phyloP scores from a whole-genome alignment of 306 rosid genomes.

The Vachellia pachyceras region DNA sequence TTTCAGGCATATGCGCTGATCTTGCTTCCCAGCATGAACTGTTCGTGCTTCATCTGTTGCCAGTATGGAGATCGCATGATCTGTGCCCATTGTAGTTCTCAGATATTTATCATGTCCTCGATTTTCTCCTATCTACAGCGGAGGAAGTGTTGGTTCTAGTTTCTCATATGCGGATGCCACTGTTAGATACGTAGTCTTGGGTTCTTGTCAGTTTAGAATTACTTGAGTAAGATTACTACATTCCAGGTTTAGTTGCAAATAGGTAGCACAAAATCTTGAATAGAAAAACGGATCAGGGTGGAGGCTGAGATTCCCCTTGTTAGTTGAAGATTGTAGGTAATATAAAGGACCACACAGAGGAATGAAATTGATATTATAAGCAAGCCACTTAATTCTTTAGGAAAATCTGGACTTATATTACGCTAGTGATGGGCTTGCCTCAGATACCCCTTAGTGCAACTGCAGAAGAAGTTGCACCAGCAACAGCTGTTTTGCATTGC shows the following conservation, averaged over 20 bases:
- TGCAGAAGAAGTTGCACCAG: constrained; percentile 57
- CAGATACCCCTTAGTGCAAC: constrained; percentile 66
- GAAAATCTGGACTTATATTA: constrained; percentile 28
- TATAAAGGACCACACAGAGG: constrained; percentile 25
- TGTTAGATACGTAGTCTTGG: constrained; percentile 60
- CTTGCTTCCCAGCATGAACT: constrained; percentile 49
- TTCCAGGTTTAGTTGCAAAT: constrained; percentile 39
- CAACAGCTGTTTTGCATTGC: constrained; percentile 57
- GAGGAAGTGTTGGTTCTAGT: constrained; percentile 46
- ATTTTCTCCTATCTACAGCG: constrained; percentile 37
- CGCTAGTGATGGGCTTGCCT: constrained; percentile 82
- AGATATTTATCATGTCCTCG: constrained; percentile 47
- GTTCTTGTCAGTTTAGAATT: constrained; percentile 40
- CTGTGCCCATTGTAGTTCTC: constrained; percentile 48
- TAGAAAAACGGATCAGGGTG: constrained; percentile 8
- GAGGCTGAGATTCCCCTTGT: constrained; percentile 19
- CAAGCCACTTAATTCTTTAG: constrained; percentile 27
- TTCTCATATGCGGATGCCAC: constrained; percentile 57
- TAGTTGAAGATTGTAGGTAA: constrained; percentile 4
- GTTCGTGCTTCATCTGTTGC: constrained; percentile 49
- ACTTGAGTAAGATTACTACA: constrained; percentile 30
- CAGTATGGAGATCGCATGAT: constrained; percentile 61
- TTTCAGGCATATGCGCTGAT: constrained; percentile 58
- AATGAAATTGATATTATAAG: constrained; percentile 31
- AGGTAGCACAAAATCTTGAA: constrained; percentile 28